Conservation (phyloP, 192 early-diverging fungal genomes). For the Backusella parvicylindrica region DNA sequence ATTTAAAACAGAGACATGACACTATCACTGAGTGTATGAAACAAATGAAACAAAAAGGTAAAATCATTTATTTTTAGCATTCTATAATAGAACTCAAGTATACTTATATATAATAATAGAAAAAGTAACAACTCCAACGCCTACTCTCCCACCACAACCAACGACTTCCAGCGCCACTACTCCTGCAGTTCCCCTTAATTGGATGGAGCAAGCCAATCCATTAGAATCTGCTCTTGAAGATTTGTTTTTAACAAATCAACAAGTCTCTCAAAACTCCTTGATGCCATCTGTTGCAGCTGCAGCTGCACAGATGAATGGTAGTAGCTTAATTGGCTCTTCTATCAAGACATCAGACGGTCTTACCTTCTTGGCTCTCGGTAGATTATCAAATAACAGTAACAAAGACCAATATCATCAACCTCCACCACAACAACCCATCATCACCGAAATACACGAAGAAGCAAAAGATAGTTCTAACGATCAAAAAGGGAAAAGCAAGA, state of each 20-base stretch:
- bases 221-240: neutral
- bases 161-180: neutral
- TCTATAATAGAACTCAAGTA: too few species aligned
- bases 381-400: neutral
- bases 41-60: neutral
- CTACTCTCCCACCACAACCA: neutral
- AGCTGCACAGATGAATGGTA: conserved; percentile 16
- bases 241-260: neutral
- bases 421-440: neutral
- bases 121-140: neutral
- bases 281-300: conserved; percentile 9
- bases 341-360: conserved; percentile 13
- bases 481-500: neutral
- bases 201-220: neutral
- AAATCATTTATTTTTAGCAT: too few species aligned
- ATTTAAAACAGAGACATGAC: neutral
- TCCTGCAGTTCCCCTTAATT: neutral
- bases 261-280: neutral
- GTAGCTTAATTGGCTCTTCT: conserved; percentile 6
- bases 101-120: neutral
- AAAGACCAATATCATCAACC: neutral
- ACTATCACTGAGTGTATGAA: neutral
- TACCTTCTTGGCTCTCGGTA: neutral
- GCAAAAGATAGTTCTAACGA: neutral
- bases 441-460: neutral